Evolutionary conservation across 345 rosid species (phyloP).

Genomic region (Schrenkiella parvula): DNA sequence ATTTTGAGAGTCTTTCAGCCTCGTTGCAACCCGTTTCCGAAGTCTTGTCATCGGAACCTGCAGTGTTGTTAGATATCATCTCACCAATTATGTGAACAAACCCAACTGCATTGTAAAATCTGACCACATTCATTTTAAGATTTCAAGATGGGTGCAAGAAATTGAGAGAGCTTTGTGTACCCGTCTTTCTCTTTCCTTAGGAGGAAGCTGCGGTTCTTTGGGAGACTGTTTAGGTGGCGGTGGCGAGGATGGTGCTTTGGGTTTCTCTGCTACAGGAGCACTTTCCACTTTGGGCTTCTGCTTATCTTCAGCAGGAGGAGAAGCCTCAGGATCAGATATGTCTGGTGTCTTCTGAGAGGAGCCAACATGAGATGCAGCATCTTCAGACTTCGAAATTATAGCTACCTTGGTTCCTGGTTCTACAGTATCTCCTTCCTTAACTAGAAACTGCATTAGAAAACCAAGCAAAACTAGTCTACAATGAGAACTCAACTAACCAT

Average conservation of each 20-base stretch:
- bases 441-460: conserved; percentile 48
- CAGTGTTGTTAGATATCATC: no score
- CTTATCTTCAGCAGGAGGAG: conserved; percentile 47
- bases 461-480: neutral
- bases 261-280: conserved; percentile 45
- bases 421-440: conserved; percentile 94
- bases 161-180: conserved; percentile 38
- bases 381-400: conserved; percentile 71
- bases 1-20: no score
- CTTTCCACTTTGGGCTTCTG: conserved; percentile 41
- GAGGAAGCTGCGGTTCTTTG: conserved; percentile 90
- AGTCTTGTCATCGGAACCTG: no score
- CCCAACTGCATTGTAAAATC: no score
- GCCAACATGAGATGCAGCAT: conserved; percentile 67
- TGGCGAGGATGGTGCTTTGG: conserved; percentile 35
- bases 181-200: conserved; percentile 93
- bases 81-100: no score
- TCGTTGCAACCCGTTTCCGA: no score
- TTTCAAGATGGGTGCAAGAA: neutral
- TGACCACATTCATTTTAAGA: no score
- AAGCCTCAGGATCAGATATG: conserved; percentile 44
- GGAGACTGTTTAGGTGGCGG: conserved; percentile 64
- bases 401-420: conserved; percentile 87
- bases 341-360: conserved; percentile 55
- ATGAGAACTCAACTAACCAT: neutral